These are phyloP conservation scores for Spinellus fusiger DNA, from an alignment of 192 early-diverging fungal species.

Conservation along the genomic window DNA sequence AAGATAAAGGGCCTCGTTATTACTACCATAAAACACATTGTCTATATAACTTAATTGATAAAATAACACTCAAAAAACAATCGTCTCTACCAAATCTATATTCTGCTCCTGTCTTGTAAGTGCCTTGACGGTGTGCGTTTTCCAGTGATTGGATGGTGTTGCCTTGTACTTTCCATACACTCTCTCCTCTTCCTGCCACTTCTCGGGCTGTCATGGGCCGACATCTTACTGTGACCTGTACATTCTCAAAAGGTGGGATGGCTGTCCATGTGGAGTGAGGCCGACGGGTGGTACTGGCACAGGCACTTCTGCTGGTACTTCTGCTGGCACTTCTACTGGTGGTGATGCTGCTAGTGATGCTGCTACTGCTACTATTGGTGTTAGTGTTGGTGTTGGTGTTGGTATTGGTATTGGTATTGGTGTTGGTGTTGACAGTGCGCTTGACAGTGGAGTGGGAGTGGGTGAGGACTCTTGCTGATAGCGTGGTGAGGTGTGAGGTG, in stretches of 20 bases:
- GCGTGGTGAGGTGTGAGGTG: no score
- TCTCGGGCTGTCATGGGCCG: conserved; percentile 63
- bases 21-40: conserved; percentile 44
- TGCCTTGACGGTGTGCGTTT: conserved; percentile 26
- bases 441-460: neutral
- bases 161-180: conserved; percentile 30
- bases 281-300: neutral
- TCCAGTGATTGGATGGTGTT: conserved; percentile 18
- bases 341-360: neutral
- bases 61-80: neutral
- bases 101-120: neutral
- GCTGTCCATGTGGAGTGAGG: neutral
- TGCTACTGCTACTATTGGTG: neutral
- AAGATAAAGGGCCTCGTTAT: conserved; percentile 50
- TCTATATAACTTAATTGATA: conserved; percentile 23
- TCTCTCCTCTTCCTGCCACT: conserved; percentile 36
- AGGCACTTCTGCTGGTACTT: neutral
- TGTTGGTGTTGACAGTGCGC: neutral
- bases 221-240: conserved; percentile 70
- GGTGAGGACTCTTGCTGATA: neutral
- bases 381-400: neutral
- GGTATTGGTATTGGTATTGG: neutral
- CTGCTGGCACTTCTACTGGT: neutral
- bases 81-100: conserved; percentile 6
- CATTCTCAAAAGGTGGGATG: conserved; percentile 26